These are phyloP conservation scores for Citrus sp. DNA, from an alignment of 345 rosid genomes.

Conservation along the genomic window DNA sequence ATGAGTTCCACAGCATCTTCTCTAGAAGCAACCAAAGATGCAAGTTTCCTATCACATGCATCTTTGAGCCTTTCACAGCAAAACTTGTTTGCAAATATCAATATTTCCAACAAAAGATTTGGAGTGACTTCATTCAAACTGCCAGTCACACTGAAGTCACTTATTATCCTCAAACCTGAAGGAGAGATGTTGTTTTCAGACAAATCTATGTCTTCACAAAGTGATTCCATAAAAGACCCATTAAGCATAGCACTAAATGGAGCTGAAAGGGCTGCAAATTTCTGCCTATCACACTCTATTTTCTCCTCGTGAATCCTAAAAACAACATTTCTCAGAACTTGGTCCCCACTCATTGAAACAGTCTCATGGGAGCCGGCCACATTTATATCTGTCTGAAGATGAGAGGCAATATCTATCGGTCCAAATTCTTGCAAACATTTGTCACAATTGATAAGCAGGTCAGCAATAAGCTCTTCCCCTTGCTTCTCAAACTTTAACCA, in stretches of 20 bases:
- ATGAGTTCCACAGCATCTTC: slow-evolving; percentile 88
- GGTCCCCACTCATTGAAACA: slow-evolving; percentile 27
- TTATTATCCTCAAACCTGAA: slow-evolving; percentile 60
- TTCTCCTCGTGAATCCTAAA: slow-evolving; percentile 76
- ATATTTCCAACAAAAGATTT: slow-evolving; percentile 69
- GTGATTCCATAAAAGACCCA: slow-evolving; percentile 86
- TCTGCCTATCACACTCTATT: slow-evolving; percentile 76
- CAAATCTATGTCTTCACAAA: slow-evolving; percentile 72
- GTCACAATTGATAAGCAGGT: slow-evolving; percentile 75
- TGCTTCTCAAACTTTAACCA: slow-evolving; percentile 89
- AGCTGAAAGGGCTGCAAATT: slow-evolving; percentile 74
- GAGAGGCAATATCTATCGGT: slow-evolving; percentile 61
- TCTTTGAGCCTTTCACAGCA: slow-evolving; percentile 93
- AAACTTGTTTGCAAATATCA: slow-evolving; percentile 84
- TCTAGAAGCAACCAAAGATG: slow-evolving; percentile 58
- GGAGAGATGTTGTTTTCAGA: slow-evolving; percentile 79
- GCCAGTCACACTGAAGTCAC: slow-evolving; percentile 66
- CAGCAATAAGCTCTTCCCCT: slow-evolving; percentile 85
- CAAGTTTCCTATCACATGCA: slow-evolving; percentile 79
- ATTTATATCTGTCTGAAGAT: slow-evolving; percentile 35
- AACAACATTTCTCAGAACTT: slow-evolving; percentile 38
- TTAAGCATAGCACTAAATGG: slow-evolving; percentile 92
- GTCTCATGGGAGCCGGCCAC: slow-evolving; percentile 30
- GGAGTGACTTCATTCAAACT: slow-evolving; percentile 51
- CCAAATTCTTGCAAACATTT: slow-evolving; percentile 71